These are phyloP conservation scores for Lizanozyma gosingica DNA, from an alignment of 1,139 yeast genomes.

Conservation along the genomic window DNA sequence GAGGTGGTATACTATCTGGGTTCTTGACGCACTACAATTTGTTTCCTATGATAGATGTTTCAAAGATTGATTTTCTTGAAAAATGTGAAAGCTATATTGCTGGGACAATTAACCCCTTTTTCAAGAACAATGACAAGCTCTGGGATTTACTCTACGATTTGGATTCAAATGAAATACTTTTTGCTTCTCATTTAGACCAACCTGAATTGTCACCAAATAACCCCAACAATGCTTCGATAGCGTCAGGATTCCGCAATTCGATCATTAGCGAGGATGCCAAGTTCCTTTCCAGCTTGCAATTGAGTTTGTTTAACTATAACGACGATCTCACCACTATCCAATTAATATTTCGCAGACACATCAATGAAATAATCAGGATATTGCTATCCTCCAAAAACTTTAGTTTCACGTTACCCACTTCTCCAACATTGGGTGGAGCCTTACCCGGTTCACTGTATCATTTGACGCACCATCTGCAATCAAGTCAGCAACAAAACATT, in stretches of 20 bases:
- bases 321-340: constrained; percentile 43
- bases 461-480: not conserved
- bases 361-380: constrained; percentile 36
- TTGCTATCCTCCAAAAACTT: constrained; percentile 34
- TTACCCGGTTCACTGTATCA: not conserved
- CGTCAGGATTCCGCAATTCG: constrained; percentile 10
- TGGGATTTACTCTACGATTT: constrained; percentile 58
- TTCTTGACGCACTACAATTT: constrained; percentile 37
- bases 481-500: not conserved
- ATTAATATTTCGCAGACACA: constrained; percentile 38
- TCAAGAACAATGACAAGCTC: constrained; percentile 44
- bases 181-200: constrained; percentile 12
- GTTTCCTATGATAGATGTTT: constrained; percentile 56
- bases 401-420: constrained; percentile 6
- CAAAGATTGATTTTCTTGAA: constrained; percentile 48
- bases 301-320: constrained; percentile 36
- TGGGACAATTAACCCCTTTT: constrained; percentile 62
- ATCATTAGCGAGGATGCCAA: constrained; percentile 41
- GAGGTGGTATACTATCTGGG: constrained; percentile 52
- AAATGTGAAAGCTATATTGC: constrained; percentile 50
- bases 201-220: not conserved
- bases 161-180: constrained; percentile 37
- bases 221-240: not conserved
- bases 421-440: not conserved
- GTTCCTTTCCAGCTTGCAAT: constrained; percentile 36